Evolutionary conservation across 2,329 filamentous ascomycete species (phyloP), one percentile per base, ranked within the genome.

Genomic region (Colletotrichum sp.): DNA sequence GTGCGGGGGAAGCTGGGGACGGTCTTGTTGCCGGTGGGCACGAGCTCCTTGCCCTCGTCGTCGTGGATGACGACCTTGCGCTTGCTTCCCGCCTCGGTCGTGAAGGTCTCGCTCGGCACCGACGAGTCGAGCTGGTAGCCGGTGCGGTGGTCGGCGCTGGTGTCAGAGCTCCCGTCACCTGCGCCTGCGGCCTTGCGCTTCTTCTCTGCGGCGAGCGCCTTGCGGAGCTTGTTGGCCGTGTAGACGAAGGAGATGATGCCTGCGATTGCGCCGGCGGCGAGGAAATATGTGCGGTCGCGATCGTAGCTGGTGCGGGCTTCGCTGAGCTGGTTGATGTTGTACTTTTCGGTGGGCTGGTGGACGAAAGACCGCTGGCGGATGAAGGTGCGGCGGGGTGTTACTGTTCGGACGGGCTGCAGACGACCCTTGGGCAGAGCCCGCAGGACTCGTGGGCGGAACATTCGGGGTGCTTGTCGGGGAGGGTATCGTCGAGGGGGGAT

Each of bases 21-120:
- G n/a, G 92, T 93, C 78, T 89, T 93, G 79, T 96, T 96, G 16
- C 95, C 95, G 0, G 96, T 98, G 19, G 94, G 90, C 1, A 98
- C 93, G 59, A 97, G 88, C 82, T 97, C 94, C 61, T 90, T 88
- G 57, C 93, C 93, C 16, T 94, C 89, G n/a, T 91, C 90, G 77
- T 93, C 92, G 75, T 93, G 92, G 2, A 94, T 83, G 16, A 94
- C 89, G 2, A 91, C 85, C 82, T 91, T 91, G 80, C 90, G 87
- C 82, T 87, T 87, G 76, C 86, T 86, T 44, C 88, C 88, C 22
- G 85, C 86, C 77, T 90, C 86, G 15, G 84, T 87, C 76, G 85
- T 87, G 80, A 91, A 89, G 1, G 86, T 85, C 71, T 88, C 85
- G 25, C 83, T 84, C 6, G 86, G 86, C 5, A 87, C 81, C 28